Evolutionary conservation across 1,139 yeast species (phyloP), one percentile per base, ranked within the genome.

Genomic region (Debaryomycetaceae sp.): DNA sequence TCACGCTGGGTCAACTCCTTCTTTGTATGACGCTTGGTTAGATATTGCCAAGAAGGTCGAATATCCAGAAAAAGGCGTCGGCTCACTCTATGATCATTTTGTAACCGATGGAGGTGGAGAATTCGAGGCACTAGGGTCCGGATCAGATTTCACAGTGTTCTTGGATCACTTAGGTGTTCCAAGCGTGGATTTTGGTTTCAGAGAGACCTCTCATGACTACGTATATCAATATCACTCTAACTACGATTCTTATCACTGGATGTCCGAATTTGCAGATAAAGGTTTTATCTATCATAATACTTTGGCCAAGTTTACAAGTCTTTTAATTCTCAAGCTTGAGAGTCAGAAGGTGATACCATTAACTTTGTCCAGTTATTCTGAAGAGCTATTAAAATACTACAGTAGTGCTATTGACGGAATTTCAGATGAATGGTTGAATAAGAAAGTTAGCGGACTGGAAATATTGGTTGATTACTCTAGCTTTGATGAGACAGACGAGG

Each of bases 61-160:
- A 19, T 68, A 83, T 57, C 92, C 87, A 18, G 66, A 57, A 24
- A 56, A 63, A 17, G 61, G 55, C 15, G 62, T 49, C 6, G 68
- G 65, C 2, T 58, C 83, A 0, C 65, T 87, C 36, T 76, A 72
- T 47, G 86, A 83, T 8, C 85, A 83, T 52, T 83, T 79, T 64
- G 61, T 67, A 26, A 52, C 59, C 9, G 63, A 58, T 7, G 53
- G 59, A 4, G 74, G 70, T 17, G 72, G 60, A 37, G 43, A 51
- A 6, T 67, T 72, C 35, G 46, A 50, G 6, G 58, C 61, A 38
- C 60, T 72, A 42, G 77, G 77, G 1, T 67, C 75, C 11, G 77
- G 77, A 4, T 70, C 75, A 2, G 77, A 71, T 50, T 71, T 65
- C 49, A 72, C 76, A 8, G 77, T 71, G 5, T 70, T 65, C 48